phyloP scores from a whole-genome alignment of 2,329 filamentous ascomycete genomes.

The Clonostachys solani region DNA sequence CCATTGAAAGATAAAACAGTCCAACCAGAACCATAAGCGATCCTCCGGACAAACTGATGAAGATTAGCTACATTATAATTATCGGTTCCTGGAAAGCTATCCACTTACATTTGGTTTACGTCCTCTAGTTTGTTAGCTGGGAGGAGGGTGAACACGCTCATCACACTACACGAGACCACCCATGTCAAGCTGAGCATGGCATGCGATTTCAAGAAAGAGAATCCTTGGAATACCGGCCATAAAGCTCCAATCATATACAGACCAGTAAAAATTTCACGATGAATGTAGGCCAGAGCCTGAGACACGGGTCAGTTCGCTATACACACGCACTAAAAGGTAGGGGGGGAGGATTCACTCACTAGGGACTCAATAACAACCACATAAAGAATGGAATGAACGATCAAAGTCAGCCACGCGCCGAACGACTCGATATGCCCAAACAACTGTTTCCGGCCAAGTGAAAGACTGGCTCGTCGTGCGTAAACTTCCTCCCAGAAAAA shows the following conservation, averaged over 20 bases:
- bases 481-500: slow-evolving; percentile 97
- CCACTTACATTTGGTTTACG: slow-evolving; percentile 64
- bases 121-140: slow-evolving; percentile 84
- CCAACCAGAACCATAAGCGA: slow-evolving; percentile 73
- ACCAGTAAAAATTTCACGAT: slow-evolving; percentile 79
- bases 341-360: slow-evolving; percentile 36
- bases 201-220: slow-evolving; percentile 67
- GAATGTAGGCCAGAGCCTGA: slow-evolving; percentile 86
- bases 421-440: slow-evolving; percentile 64
- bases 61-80: slow-evolving; percentile 4
- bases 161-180: slow-evolving; percentile 70
- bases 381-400: slow-evolving; percentile 62
- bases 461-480: slow-evolving; percentile 66
- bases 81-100: not conserved
- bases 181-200: slow-evolving; percentile 62
- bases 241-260: slow-evolving; percentile 72
- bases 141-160: slow-evolving; percentile 89
- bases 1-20: slow-evolving; percentile 73
- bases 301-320: not conserved
- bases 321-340: not conserved
- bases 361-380: slow-evolving; percentile 75
- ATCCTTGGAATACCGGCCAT: slow-evolving; percentile 76
- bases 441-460: slow-evolving; percentile 61
- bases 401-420: slow-evolving; percentile 52
- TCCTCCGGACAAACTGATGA: slow-evolving; percentile 65